A percentile compares a stretch with the other conserved stretches of the same genome.
phyloP scores from a whole-genome alignment of 441 rosid genomes.

The Erodium texanum region DNA sequence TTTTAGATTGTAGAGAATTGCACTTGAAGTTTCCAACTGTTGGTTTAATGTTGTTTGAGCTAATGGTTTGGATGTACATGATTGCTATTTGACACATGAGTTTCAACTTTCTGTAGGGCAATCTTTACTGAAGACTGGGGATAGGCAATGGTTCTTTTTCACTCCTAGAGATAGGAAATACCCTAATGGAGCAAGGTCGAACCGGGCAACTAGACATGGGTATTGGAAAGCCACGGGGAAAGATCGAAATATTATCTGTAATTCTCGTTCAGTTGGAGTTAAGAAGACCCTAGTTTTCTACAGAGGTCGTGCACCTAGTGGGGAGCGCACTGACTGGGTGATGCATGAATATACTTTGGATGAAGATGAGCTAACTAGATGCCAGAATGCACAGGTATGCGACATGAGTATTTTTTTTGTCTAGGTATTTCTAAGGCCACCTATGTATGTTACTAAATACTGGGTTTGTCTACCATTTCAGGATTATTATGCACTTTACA shows the following conservation, averaged over 20 bases:
- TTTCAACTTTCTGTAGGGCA: slow-evolving; percentile 31
- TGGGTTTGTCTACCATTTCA: slow-evolving; percentile 17
- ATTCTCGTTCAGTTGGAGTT: slow-evolving; percentile 53
- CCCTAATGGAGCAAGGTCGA: slow-evolving; percentile 79
- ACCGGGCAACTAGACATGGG: slow-evolving; percentile 71
- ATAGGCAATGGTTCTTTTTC: slow-evolving; percentile 82
- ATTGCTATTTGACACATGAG: slow-evolving; percentile 17
- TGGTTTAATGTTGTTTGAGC: neutral
- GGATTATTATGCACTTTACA: slow-evolving; percentile 88
- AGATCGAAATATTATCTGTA: slow-evolving; percentile 48
- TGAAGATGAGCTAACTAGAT: slow-evolving; percentile 73
- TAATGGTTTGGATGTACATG: neutral
- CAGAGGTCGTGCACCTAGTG: slow-evolving; percentile 72
- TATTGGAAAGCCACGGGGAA: slow-evolving; percentile 93
- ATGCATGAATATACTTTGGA: slow-evolving; percentile 88
- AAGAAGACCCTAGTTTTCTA: slow-evolving; percentile 88
- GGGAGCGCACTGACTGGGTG: slow-evolving; percentile 86
- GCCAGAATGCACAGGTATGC: slow-evolving; percentile 50
- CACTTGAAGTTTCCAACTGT: neutral
- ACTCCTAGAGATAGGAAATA: slow-evolving; percentile 72
- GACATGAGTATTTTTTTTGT: neutral
- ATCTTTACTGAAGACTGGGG: slow-evolving; percentile 67
- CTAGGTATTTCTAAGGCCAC: no score
- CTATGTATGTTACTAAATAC: slow-evolving; percentile 6
- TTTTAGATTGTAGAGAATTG: neutral